phyloP scores from a whole-genome alignment of 495 filamentous ascomycete genomes.

The Delitschia confertaspora region DNA sequence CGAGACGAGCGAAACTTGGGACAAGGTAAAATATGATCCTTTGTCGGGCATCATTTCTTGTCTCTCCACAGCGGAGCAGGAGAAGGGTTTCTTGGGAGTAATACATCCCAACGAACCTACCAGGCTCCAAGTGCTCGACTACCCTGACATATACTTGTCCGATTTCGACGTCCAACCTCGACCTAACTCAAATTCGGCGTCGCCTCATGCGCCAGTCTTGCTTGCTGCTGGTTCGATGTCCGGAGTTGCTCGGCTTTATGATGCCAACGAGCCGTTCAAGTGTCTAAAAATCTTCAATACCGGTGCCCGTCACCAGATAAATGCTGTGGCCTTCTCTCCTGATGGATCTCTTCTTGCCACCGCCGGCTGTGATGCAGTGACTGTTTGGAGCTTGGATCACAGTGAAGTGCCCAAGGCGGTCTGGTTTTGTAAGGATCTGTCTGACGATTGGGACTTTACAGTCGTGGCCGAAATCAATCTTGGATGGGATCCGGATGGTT shows the following conservation, averaged over 20 bases:
- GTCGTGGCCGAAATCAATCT: conserved; percentile 42
- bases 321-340: conserved; percentile 15
- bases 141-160: conserved; percentile 15
- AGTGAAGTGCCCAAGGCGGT: conserved; percentile 8
- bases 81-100: conserved; percentile 17
- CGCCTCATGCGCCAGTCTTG: conserved; percentile 5
- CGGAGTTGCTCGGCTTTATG: conserved; percentile 15
- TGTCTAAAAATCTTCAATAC: conserved; percentile 8
- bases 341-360: conserved; percentile 8
- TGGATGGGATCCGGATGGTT: conserved; percentile 68
- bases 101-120: conserved; percentile 13
- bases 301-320: conserved; percentile 2
- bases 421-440: conserved; percentile 23
- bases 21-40: conserved; percentile 25
- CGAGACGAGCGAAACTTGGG: conserved; percentile 15
- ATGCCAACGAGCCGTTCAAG: conserved; percentile 18
- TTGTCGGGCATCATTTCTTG: conserved; percentile 23
- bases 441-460: conserved; percentile 21
- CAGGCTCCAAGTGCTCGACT: conserved; percentile 10
- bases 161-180: conserved; percentile 18
- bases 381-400: conserved; percentile 15
- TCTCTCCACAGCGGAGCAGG: conserved; percentile 11
- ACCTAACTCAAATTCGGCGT: conserved; percentile 1
- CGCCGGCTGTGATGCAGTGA: conserved; percentile 15
- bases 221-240: conserved; percentile 13